phyloP scores from a whole-genome alignment of 2,329 filamentous ascomycete species.

The Pleochaeta shiraiana region DNA sequence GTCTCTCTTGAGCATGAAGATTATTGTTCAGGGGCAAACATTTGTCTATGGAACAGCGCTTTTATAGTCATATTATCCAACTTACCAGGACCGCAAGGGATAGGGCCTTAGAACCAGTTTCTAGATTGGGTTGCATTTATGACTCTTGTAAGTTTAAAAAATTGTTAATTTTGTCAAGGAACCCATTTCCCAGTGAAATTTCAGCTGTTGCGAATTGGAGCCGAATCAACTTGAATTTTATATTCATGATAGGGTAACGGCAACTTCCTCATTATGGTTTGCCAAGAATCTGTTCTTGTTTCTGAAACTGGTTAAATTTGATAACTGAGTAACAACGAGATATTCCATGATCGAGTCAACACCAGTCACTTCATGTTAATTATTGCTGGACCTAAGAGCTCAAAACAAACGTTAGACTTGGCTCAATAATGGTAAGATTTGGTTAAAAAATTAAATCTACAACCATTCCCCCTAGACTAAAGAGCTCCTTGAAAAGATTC shows the following conservation, averaged over 20 bases:
- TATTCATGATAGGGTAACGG: conserved; percentile 19
- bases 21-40: conserved; percentile 21
- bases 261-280: conserved; percentile 17
- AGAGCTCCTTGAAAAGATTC: conserved; percentile 20
- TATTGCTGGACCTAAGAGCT: conserved; percentile 19
- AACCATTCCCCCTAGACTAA: conserved; percentile 16
- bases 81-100: conserved; percentile 14
- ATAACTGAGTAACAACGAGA: conserved; percentile 16
- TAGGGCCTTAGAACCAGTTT: conserved; percentile 19
- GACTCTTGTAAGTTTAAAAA: conserved; percentile 25
- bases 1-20: neutral
- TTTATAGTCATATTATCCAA: conserved; percentile 20
- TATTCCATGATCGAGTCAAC: conserved; percentile 19
- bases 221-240: conserved; percentile 21
- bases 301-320: conserved; percentile 18
- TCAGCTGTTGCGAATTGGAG: conserved; percentile 20
- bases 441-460: conserved; percentile 19
- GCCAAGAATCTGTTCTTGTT: conserved; percentile 16
- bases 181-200: conserved; percentile 19
- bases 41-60: conserved; percentile 23
- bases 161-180: conserved; percentile 20
- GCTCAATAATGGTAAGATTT: conserved; percentile 29
- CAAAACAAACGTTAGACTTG: conserved; percentile 19
- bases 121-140: conserved; percentile 20
- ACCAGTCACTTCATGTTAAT: conserved; percentile 14